Evolutionary conservation across 495 filamentous ascomycete species (phyloP), one percentile per base, ranked within the genome.

Genomic region (Penicillium canariense): DNA sequence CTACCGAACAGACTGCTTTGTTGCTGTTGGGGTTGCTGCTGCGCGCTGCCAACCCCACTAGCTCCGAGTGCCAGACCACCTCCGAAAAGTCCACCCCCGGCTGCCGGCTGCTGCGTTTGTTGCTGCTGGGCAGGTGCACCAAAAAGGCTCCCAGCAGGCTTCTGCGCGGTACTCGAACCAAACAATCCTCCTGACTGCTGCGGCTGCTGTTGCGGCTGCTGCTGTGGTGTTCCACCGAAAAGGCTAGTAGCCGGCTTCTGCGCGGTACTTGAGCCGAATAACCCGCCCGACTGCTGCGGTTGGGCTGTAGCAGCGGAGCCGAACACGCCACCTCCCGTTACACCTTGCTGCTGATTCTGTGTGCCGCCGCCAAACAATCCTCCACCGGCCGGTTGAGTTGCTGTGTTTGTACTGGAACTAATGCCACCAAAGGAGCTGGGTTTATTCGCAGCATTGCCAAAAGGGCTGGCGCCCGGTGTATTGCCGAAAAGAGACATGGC

Each of bases 401-500:
- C 45, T 9, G 62, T 48, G 28, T 52, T 63, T 32, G 65, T 49
- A 20, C 48, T 60, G 22, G 55, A 53, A 35, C 67, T 56, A 32
- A 60, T 44, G 2, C 56, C 52, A 39, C 70, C 74, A 58, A 78
- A 77, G 25, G 67, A 55, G 52, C 61, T 75, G 27, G 66, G 58
- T 54, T 74, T 77, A 52, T 60, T 68, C 6, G 67, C 66, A 3
- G 63, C 55, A 42, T 58, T 70, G 7, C 66, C 69, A 50, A 74
- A 73, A 7, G 66, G 50, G 23, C 58, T 64, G 0, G 50, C 62
- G 5, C 61, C 59, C 10, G 68, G 58, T 28, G 51, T 36, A 23
- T 46, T 52, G 27, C 77, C 75, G 55, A 82, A 81, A 9, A 78
- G 66, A 42, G 76, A 75, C 60, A 73, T 76, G 46, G 54, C 63